phyloP scores from a whole-genome alignment of 208 protist species.

The Trypanosoma congolense region DNA sequence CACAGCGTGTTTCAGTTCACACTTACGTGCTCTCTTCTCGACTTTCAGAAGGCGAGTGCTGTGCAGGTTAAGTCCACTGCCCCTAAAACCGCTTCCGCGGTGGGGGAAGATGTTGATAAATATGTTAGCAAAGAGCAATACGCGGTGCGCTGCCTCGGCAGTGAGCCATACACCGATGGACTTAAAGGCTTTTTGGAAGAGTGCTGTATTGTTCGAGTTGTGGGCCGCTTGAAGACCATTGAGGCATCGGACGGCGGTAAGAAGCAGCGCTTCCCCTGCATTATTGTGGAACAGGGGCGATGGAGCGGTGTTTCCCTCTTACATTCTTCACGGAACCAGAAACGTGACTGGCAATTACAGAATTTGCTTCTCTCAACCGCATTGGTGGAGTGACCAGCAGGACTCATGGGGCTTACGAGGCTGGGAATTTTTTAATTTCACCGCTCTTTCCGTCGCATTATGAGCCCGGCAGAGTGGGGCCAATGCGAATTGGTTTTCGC shows the following conservation, averaged over 20 bases:
- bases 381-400: neutral
- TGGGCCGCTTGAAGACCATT: conserved; percentile 21
- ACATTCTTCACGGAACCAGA: conserved; percentile 10
- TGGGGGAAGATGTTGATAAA: neutral
- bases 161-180: conserved; percentile 21
- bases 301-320: conserved; percentile 18
- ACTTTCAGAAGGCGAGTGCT: neutral
- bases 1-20: conserved; percentile 34
- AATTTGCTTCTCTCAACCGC: conserved; percentile 1
- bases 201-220: conserved; percentile 24
- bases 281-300: conserved; percentile 19
- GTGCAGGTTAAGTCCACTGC: neutral
- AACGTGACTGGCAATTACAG: conserved; percentile 20
- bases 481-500: no score
- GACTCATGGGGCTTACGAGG: neutral
- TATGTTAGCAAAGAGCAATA: conserved; percentile 26
- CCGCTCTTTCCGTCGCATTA: no score
- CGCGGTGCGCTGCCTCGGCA: conserved; percentile 31
- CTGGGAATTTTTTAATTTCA: neutral
- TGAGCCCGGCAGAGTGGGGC: no score
- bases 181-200: conserved; percentile 19
- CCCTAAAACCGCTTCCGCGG: neutral
- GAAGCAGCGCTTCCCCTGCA: conserved; percentile 19
- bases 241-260: conserved; percentile 12
- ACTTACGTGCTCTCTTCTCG: conserved; percentile 19